Conservation (phyloP, 768 basidiomycete species). For the Amanita subjunquillea region DNA sequence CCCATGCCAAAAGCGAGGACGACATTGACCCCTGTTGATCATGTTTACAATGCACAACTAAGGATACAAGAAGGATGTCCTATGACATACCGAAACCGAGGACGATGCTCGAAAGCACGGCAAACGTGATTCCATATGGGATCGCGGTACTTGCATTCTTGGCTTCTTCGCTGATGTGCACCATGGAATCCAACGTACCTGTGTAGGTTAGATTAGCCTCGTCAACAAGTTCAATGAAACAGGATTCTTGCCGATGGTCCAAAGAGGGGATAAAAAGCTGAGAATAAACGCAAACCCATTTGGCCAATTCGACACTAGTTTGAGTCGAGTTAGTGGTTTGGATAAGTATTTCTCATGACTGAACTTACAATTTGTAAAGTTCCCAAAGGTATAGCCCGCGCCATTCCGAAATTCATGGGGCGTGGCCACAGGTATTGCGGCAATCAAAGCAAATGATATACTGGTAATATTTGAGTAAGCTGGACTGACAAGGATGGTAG, state of each 20-base stretch:
- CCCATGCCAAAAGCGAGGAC: slow-evolving; percentile 56
- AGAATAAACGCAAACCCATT: slow-evolving; percentile 48
- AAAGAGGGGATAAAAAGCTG: slow-evolving; percentile 31
- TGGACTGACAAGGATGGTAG: too few relatives aligned
- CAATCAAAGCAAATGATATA: slow-evolving; percentile 53
- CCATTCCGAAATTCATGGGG: slow-evolving; percentile 51
- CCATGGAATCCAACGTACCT: slow-evolving; percentile 41
- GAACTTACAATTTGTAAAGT: slow-evolving; percentile 46
- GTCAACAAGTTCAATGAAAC: neutral
- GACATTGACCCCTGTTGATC: slow-evolving; percentile 39
- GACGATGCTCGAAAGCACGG: slow-evolving; percentile 44
- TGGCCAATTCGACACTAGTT: slow-evolving; percentile 42
- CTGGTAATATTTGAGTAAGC: slow-evolving; percentile 17
- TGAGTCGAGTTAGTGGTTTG: neutral
- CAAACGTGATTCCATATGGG: slow-evolving; percentile 54
- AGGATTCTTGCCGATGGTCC: slow-evolving; percentile 26
- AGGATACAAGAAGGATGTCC: neutral
- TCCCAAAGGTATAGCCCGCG: slow-evolving; percentile 49
- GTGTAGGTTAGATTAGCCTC: neutral
- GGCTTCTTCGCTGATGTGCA: slow-evolving; percentile 66
- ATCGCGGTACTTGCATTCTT: slow-evolving; percentile 59
- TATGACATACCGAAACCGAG: slow-evolving; percentile 45
- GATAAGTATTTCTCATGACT: neutral
- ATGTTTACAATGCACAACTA: neutral
- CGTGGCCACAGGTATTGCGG: slow-evolving; percentile 57